These are phyloP conservation scores for Pulicaria dysenterica DNA, from an alignment of 129 eudicot species.

Conservation along the genomic window DNA sequence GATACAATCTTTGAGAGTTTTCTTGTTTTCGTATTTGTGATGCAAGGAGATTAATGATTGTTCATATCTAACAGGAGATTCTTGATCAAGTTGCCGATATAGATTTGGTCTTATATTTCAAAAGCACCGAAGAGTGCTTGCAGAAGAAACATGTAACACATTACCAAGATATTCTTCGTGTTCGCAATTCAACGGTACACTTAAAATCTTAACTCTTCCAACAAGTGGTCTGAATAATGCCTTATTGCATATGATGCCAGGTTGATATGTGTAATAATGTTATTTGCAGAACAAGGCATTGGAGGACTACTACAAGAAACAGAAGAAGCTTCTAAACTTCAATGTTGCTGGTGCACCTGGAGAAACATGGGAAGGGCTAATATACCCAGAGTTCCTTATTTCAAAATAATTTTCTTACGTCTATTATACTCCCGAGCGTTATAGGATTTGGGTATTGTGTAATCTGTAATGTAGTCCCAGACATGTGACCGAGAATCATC, in stretches of 20 bases:
- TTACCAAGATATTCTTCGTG: slow-evolving; percentile 47
- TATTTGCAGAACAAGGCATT: slow-evolving; percentile 61
- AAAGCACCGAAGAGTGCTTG: slow-evolving; percentile 53
- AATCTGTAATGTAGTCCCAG: slow-evolving; percentile 39
- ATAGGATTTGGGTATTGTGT: slow-evolving; percentile 21
- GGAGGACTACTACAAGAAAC: slow-evolving; percentile 86
- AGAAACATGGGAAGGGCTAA: slow-evolving; percentile 80
- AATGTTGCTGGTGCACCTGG: slow-evolving; percentile 80
- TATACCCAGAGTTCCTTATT: slow-evolving; percentile 33
- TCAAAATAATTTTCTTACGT: slow-evolving; percentile 32
- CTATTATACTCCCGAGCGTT: slow-evolving; percentile 19
- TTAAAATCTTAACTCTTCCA: slow-evolving; percentile 27
- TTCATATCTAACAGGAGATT: slow-evolving; percentile 64
- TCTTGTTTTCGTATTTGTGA: too few relatives aligned
- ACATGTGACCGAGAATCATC: slow-evolving; percentile 21
- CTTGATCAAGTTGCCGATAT: slow-evolving; percentile 85
- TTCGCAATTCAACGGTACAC: slow-evolving; percentile 45
- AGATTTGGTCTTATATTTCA: slow-evolving; percentile 86
- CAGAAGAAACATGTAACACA: slow-evolving; percentile 41
- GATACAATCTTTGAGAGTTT: not conserved
- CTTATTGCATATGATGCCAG: slow-evolving; percentile 13
- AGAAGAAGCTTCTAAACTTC: slow-evolving; percentile 85
- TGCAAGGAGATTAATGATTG: slow-evolving; percentile 1
- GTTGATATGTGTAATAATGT: not conserved
- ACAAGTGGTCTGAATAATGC: slow-evolving; percentile 21